A percentile compares a stretch with the other conserved stretches of the same genome.
phyloP scores from a whole-genome alignment of 345 rosid species.

The Mercurialis annua region DNA sequence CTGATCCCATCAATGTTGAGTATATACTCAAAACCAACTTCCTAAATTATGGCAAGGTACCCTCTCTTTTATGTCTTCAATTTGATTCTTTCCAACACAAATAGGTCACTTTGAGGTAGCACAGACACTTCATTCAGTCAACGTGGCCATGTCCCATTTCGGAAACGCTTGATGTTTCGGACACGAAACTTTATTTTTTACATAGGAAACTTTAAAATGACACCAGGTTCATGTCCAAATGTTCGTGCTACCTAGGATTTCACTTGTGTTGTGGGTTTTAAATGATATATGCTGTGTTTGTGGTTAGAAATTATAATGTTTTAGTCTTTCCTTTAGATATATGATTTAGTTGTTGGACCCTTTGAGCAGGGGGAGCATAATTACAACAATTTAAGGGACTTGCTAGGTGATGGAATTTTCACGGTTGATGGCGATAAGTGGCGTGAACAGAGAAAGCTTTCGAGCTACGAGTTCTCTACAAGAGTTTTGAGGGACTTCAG shows the following conservation, averaged over 20 bases:
- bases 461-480: slow-evolving; percentile 39
- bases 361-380: slow-evolving; percentile 23
- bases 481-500: slow-evolving; percentile 33
- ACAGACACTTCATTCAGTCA: no score
- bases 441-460: slow-evolving; percentile 36
- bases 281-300: background rate
- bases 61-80: background rate
- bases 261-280: no score
- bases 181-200: background rate
- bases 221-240: background rate
- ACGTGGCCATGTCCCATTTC: no score
- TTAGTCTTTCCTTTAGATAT: background rate
- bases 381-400: slow-evolving; percentile 15
- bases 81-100: background rate
- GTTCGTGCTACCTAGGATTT: background rate
- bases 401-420: slow-evolving; percentile 44
- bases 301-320: background rate
- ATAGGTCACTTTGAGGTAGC: no score
- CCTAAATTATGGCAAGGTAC: slow-evolving; percentile 31
- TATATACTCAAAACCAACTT: slow-evolving; percentile 34
- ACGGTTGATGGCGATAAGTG: slow-evolving; percentile 43
- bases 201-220: background rate
- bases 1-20: slow-evolving; percentile 30
- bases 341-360: background rate
- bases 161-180: no score